Conservation (phyloP, 2,329 filamentous ascomycete genomes). For the Aspergillus texensis region DNA sequence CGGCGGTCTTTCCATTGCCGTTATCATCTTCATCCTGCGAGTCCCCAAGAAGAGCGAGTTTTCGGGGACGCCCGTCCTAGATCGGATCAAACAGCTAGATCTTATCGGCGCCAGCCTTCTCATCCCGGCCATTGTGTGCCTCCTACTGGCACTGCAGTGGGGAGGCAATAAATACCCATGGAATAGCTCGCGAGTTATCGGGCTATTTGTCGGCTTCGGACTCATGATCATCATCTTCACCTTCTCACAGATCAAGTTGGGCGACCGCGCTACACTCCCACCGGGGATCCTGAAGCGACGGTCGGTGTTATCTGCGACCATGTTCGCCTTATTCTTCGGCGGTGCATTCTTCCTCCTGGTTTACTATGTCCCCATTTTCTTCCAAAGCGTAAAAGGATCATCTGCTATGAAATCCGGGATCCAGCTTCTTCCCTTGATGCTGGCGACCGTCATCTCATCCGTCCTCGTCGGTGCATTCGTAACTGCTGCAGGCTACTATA, state of each 20-base stretch:
- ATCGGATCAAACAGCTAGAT: slow-evolving; percentile 45
- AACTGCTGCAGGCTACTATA: slow-evolving; percentile 42
- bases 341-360: slow-evolving; percentile 44
- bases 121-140: slow-evolving; percentile 25
- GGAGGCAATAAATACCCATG: slow-evolving; percentile 26
- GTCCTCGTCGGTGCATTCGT: slow-evolving; percentile 36
- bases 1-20: slow-evolving; percentile 44
- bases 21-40: slow-evolving; percentile 53
- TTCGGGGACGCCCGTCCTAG: slow-evolving; percentile 34
- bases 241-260: slow-evolving; percentile 48
- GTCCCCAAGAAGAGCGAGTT: slow-evolving; percentile 39
- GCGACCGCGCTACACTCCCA: slow-evolving; percentile 54
- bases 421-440: slow-evolving; percentile 43
- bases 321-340: slow-evolving; percentile 41
- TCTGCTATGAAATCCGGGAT: slow-evolving; percentile 51
- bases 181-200: slow-evolving; percentile 26
- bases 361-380: slow-evolving; percentile 50
- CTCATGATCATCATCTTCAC: slow-evolving; percentile 47
- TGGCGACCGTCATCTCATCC: slow-evolving; percentile 39
- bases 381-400: slow-evolving; percentile 49
- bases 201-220: slow-evolving; percentile 24
- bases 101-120: slow-evolving; percentile 38
- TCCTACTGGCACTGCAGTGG: slow-evolving; percentile 29
- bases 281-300: slow-evolving; percentile 54
- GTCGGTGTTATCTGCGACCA: slow-evolving; percentile 35